Base-by-base conservation (phyloP, 306 rosid species). In the Cicer cuneatum region DNA sequence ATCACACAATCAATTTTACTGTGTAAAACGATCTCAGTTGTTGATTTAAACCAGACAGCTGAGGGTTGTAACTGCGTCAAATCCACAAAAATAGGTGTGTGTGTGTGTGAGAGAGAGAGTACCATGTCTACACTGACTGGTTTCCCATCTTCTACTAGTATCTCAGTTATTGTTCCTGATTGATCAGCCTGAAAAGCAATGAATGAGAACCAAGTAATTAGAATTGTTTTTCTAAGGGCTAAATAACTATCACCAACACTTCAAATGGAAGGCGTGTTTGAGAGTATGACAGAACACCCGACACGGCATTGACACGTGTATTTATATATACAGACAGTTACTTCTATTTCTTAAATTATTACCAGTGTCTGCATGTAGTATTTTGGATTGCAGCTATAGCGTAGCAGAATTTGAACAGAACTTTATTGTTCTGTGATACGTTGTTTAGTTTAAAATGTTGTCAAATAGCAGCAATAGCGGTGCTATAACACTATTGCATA, bases 41-140 rank as follows among this genome's bases (percentile, higher is more conserved):
- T 24, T 24, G 33, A 24, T 24, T 4, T 24, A 24, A 24, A 24
- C 4, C 33, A 24, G 33, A 24, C 33, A 4, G 4, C 33, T 24
- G 4, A 24, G 33, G 3, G 33, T 24, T 24, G 33, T 24, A 24
- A 24, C 4, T 24, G 33, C 2, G 33, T 2, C 33, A 0, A 24
- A 24, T 24, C 33, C 33, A 24, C 33, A 24, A 24, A 24, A 24
- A 24, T 24, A 24, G 33, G 33, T 24, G 33, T 24, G 33, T 24
- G 33, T 24, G 33, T 24, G 29, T 24, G 46, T 8, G 57, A 65
- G 56, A 15, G 80, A 52, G 79, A 24, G 51, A 29, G 24, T 87
- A 93, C 97, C 94, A 7, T 75, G 81, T 87, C 98, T 39, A 91
- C 19, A 46, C 98, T 93, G 71, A 93, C 98, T 78, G 96, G 83